Percentiles rank a stretch among this genome's conserved stretches.
These are phyloP conservation scores for Pseudomassariella vexata DNA, from an alignment of 2,329 filamentous ascomycete genomes.

Conservation along the genomic window DNA sequence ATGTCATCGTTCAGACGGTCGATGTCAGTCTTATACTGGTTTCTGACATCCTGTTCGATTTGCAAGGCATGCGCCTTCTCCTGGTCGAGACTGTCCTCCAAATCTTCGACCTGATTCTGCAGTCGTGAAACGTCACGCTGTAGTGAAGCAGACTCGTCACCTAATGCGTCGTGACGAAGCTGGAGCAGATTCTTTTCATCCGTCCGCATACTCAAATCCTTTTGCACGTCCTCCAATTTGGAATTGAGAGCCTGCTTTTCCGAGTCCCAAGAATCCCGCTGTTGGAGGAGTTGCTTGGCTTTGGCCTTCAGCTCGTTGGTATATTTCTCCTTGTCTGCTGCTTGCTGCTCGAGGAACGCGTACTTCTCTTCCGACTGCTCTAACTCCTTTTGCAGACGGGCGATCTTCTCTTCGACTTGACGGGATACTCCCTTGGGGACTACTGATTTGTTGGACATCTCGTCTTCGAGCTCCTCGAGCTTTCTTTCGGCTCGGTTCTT, in stretches of 20 bases:
- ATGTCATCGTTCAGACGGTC: conserved; percentile 48
- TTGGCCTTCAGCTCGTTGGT: conserved; percentile 37
- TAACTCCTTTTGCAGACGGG: conserved; percentile 62
- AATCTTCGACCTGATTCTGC: conserved; percentile 38
- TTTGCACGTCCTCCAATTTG: conserved; percentile 50
- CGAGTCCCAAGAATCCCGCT: conserved; percentile 32
- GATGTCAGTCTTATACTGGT: conserved; percentile 48
- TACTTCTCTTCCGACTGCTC: conserved; percentile 45
- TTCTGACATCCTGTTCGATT: conserved; percentile 54
- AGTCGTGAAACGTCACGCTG: conserved; percentile 56
- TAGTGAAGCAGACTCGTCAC: conserved; percentile 59
- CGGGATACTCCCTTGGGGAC: conserved; percentile 68
- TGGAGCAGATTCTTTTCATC: conserved; percentile 68
- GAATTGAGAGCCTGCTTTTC: conserved; percentile 37
- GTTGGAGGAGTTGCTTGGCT: conserved; percentile 36
- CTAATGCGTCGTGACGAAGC: conserved; percentile 61
- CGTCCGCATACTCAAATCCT: conserved; percentile 51
- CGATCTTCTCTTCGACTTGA: conserved; percentile 67
- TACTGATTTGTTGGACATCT: conserved; percentile 74
- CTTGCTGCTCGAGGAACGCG: conserved; percentile 45
- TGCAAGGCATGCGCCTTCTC: conserved; percentile 54
- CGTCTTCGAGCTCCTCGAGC: conserved; percentile 64
- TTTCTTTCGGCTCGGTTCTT: conserved; percentile 54
- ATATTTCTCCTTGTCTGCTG: conserved; percentile 39
- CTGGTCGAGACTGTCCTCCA: conserved; percentile 42